Evolutionary conservation across 2,329 filamentous ascomycete genomes (phyloP).

Genomic region (Fusarium marasasianum): DNA sequence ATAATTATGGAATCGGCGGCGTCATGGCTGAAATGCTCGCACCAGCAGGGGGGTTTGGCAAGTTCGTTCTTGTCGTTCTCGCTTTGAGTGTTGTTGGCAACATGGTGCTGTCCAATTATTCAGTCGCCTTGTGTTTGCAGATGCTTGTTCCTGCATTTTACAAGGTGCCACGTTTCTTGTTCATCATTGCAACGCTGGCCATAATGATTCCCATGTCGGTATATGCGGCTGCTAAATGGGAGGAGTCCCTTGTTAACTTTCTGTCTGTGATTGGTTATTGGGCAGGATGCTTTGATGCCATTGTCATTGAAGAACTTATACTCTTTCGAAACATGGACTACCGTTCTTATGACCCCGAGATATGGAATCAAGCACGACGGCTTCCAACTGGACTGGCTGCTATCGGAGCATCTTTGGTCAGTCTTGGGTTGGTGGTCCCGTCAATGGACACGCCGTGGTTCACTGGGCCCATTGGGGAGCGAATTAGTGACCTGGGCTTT

Average conservation of each 20-base stretch:
- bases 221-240: constrained; percentile 54
- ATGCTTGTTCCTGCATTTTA: constrained; percentile 53
- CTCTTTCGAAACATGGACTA: constrained; percentile 55
- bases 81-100: constrained; percentile 51
- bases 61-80: constrained; percentile 48
- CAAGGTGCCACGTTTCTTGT: constrained; percentile 54
- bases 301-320: constrained; percentile 55
- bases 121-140: constrained; percentile 53
- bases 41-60: constrained; percentile 47
- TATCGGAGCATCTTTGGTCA: constrained; percentile 54
- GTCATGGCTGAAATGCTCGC: constrained; percentile 47
- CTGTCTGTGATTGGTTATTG: constrained; percentile 58
- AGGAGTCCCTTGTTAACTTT: constrained; percentile 55
- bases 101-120: constrained; percentile 52
- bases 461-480: constrained; percentile 53
- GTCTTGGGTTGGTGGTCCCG: constrained; percentile 54
- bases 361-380: constrained; percentile 56
- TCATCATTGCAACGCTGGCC: constrained; percentile 52
- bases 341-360: constrained; percentile 50
- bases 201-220: constrained; percentile 55
- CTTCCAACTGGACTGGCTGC: constrained; percentile 56
- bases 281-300: constrained; percentile 55
- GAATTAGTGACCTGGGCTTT: constrained; percentile 57
- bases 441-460: constrained; percentile 56
- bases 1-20: constrained; percentile 44